phyloP scores from a whole-genome alignment of 352 stramenopile species.

The Phytophthora multivora region DNA sequence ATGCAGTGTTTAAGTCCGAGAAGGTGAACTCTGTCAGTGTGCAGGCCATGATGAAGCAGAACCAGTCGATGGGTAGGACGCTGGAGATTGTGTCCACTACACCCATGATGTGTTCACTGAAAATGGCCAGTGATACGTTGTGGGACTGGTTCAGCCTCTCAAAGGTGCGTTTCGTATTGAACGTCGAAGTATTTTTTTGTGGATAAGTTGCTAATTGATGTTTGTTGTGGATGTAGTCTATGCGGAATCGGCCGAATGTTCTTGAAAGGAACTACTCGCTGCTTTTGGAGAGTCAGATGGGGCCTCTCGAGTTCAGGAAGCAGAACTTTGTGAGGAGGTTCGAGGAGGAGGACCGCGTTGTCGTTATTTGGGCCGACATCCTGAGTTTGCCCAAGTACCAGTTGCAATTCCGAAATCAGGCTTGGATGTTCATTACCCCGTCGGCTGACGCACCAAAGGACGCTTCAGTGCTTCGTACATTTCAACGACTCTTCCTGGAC shows the following conservation, averaged over 20 bases:
- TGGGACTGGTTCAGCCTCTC: constrained; percentile 20
- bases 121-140: constrained; percentile 13
- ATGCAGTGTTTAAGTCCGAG: constrained; percentile 11
- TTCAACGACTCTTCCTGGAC: constrained; percentile 26
- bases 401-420: constrained; percentile 29
- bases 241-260: constrained; percentile 21
- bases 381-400: constrained; percentile 23
- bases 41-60: constrained; percentile 11
- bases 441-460: constrained; percentile 10
- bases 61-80: constrained; percentile 8
- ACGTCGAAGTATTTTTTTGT: too few relatives aligned
- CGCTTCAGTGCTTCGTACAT: constrained; percentile 17
- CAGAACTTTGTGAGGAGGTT: constrained; percentile 34
- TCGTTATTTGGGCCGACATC: constrained; percentile 27
- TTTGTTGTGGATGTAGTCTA: not conserved
- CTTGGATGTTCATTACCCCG: constrained; percentile 26
- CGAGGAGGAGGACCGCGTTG: constrained; percentile 27
- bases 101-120: constrained; percentile 24
- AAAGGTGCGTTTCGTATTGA: constrained; percentile 4
- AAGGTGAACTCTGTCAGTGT: constrained; percentile 3
- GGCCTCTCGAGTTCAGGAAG: constrained; percentile 24
- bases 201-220: not conserved
- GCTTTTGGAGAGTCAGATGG: constrained; percentile 20
- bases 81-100: constrained; percentile 31
- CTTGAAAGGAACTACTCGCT: constrained; percentile 28